Percentiles rank a stretch among this genome's conserved stretches.
These are phyloP conservation scores for Dictyostelium intermedium DNA, from an alignment of 78 protist species.

Conservation along the genomic window DNA sequence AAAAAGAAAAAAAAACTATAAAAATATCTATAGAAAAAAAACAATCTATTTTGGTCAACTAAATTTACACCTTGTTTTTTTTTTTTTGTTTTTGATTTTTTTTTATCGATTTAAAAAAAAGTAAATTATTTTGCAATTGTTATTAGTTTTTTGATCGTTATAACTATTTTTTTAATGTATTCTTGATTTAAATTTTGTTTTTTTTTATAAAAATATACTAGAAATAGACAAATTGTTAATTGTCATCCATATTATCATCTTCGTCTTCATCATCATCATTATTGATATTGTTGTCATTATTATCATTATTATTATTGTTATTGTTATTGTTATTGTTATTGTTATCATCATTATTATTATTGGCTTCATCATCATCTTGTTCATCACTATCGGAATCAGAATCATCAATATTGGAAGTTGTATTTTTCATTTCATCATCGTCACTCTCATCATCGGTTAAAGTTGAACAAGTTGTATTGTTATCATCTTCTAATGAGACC, in stretches of 20 bases:
- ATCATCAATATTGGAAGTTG: background rate
- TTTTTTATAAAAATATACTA: background rate
- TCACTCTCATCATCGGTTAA: background rate
- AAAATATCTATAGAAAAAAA: background rate
- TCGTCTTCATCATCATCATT: background rate
- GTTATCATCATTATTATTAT: background rate
- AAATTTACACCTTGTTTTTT: too few species aligned
- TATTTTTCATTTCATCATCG: background rate
- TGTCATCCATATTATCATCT: background rate
- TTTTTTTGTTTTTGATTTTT: background rate
- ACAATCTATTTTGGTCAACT: too few species aligned
- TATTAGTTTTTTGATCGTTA: background rate
- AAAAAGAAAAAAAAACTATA: too few species aligned
- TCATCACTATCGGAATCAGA: background rate
- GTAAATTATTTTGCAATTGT: background rate
- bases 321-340: background rate
- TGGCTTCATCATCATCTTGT: background rate
- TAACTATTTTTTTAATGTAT: background rate
- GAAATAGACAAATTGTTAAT: background rate
- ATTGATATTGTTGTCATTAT: background rate
- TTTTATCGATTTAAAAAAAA: background rate
- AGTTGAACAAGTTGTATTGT: background rate
- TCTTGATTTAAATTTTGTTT: background rate
- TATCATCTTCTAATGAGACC: slow-evolving; percentile 45
- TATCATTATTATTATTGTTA: background rate